Evolutionary conservation across 2,329 filamentous ascomycete species (phyloP), one percentile per base, ranked within the genome.

Genomic region (Aspergillus sp.): DNA sequence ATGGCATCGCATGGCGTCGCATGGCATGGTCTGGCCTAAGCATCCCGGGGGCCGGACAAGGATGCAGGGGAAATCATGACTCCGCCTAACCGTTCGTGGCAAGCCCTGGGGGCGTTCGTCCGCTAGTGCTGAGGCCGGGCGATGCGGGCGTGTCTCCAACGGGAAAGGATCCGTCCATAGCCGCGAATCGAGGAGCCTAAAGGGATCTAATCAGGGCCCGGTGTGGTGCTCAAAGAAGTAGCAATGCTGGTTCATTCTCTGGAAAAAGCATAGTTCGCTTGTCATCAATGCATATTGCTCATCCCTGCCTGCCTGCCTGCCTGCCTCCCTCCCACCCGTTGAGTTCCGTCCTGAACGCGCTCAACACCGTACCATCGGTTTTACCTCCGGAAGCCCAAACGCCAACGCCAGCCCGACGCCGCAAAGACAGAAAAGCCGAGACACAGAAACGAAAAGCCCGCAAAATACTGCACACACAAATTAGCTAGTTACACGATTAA

Each of bases 401-500:
- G 25, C 25, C 25, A 29, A 29, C 25, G 25, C 25, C 25, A 29
- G 25, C 25, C 25, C 25, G 25, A 29, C 25, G 11, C 25, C 25
- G 25, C 25, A 29, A 29, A 45, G 34, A 47, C 36, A 52, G 45
- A 17, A 42, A 19, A 17, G 40, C 17, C 11, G 11, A 19, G n/a
- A 17, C n/a, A 42, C 16, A 42, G 16, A 17, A 49, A 29, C 29
- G 6, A 49, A 34, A 25, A 45, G 3, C 9, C 21, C 16, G 23
- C 49, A 38, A 50, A 43, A 45, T 38, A 49, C 11, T 29, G 40
- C 29, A 36, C 47, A 49, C 32, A 52, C 23, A 38, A 53, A 38
- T 11, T 29, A 20, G 21, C 32, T 19, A 38, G 11, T 53, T 46
- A 65, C 43, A 63, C 60, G n/a, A 54, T 47, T 20, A 29, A 65